These are phyloP conservation scores for Aspergillus ellipticus DNA, from an alignment of 495 filamentous ascomycete species.

Conservation along the genomic window DNA sequence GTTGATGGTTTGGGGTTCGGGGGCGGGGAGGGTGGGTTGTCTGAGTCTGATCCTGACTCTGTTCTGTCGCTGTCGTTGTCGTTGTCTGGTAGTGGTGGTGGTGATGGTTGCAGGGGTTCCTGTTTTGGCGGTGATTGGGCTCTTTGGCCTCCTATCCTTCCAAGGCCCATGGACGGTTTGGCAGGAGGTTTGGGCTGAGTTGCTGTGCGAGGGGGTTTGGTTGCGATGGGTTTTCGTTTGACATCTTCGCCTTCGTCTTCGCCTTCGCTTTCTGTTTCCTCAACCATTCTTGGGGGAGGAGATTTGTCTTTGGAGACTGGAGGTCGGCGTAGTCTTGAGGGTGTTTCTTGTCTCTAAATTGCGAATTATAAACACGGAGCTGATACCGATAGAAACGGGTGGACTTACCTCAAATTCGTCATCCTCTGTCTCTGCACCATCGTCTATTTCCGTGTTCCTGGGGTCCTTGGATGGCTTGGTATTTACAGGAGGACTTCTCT, in stretches of 20 bases:
- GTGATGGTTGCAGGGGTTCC: constrained; percentile 8
- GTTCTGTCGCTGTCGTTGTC: constrained; percentile 6
- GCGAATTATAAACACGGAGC: constrained; percentile 5
- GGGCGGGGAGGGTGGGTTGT: background rate
- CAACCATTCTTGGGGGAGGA: background rate
- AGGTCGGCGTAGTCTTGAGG: constrained; percentile 25
- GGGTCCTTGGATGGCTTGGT: background rate
- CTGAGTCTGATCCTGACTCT: constrained; percentile 10
- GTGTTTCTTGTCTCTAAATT: constrained; percentile 37
- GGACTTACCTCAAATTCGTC: constrained; percentile 39
- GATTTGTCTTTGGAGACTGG: constrained; percentile 5
- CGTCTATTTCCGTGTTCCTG: constrained; percentile 12
- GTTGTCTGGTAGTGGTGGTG: background rate
- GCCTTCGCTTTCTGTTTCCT: background rate
- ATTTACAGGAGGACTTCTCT: background rate
- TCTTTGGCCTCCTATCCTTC: constrained; percentile 19
- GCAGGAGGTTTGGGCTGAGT: constrained; percentile 10
- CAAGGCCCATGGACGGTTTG: constrained; percentile 14
- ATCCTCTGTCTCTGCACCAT: constrained; percentile 19
- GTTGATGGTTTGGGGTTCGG: constrained; percentile 3
- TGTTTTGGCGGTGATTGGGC: constrained; percentile 13
- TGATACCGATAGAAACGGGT: background rate
- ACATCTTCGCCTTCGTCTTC: background rate
- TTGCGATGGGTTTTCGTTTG: background rate
- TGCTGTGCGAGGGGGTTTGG: background rate